Evolutionary conservation across 371 early-diverging fungal species (phyloP), one percentile per base, ranked within the genome.

Genomic region (Lichtheimia corymbifera): DNA sequence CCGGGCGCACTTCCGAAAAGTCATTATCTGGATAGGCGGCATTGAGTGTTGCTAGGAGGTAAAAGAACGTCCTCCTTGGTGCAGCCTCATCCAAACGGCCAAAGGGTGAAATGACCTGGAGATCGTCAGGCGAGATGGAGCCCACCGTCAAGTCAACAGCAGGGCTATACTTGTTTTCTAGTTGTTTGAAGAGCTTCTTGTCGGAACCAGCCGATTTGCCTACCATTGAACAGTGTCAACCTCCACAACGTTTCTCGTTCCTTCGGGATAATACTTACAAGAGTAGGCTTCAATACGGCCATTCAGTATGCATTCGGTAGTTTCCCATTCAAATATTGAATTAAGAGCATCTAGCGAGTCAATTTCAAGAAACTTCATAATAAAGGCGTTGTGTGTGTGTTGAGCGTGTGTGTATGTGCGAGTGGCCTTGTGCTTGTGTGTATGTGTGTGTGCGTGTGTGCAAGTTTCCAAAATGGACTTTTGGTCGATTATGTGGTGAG

Each of bases 21-120:
- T 96, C 97, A 65, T 95, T 91, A 63, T 97, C 96, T 4, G 97
- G 96, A 63, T 91, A 97, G 2, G 93, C 90, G 5, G 95, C 91
- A 64, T 97, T 97, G 44, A 97, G 77, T 0, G 96, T 96, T 9
- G 93, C 92, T 41, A 97, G 83, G 12, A 97, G 82, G 71, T 93
- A 96, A 68, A 94, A 96, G 54, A 96, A 82, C 2, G 93, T 93
- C 77, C 89, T 92, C 58, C 90, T 72, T 27, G 91, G 88, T 5
- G 91, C 80, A 0, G 88, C 66, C 67, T 94, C 87, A 20, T 89
- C 84, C 68, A 95, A 74, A 5, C 93, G 88, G 3, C 95, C 96
- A 77, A 91, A 94, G 30, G 93, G 94, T 18, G 94, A 93, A 22
- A 85, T 74, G 52, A 83, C 80, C 42, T 65, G 70, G 11, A 74